Percentiles rank a stretch among this genome's conserved stretches.
Evolutionary conservation across 2,329 filamentous ascomycete species (phyloP).

Genomic region (Colletotrichum sp.): DNA sequence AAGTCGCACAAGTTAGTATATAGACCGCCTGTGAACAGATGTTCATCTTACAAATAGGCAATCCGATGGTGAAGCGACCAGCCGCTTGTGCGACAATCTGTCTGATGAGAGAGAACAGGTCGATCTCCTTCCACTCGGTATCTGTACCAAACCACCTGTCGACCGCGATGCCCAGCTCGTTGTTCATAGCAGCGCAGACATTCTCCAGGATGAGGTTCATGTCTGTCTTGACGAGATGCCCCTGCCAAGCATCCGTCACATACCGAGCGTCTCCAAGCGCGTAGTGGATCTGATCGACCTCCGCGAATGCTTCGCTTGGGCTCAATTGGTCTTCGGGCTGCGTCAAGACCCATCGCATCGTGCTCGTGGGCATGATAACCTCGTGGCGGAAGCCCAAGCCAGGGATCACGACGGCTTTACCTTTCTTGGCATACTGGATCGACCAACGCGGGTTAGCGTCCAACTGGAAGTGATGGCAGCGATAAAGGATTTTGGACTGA

Average conservation of each 20-base stretch:
- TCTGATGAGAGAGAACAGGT: constrained; percentile 29
- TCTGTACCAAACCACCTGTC: constrained; percentile 39
- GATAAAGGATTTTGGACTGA: not conserved
- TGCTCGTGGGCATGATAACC: constrained; percentile 44
- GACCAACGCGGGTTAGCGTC: not conserved
- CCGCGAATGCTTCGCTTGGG: constrained; percentile 38
- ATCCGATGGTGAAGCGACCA: constrained; percentile 35
- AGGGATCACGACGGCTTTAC: constrained; percentile 45
- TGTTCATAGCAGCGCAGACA: constrained; percentile 36
- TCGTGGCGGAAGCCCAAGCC: constrained; percentile 43
- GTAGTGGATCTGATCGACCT: constrained; percentile 41
- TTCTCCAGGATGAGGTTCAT: constrained; percentile 38
- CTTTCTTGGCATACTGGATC: constrained; percentile 44
- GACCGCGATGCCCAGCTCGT: constrained; percentile 38
- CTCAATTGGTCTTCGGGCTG: constrained; percentile 44
- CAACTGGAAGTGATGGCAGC: not conserved
- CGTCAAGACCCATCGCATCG: constrained; percentile 42
- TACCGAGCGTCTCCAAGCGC: constrained; percentile 39
- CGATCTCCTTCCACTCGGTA: constrained; percentile 37
- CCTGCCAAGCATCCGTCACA: constrained; percentile 40
- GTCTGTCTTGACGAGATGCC: constrained; percentile 38
- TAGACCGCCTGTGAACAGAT: not conserved
- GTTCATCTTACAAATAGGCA: constrained; percentile 30
- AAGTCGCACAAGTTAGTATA: not conserved
- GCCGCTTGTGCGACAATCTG: constrained; percentile 35